Evolutionary conservation across 768 basidiomycete genomes (phyloP).

Genomic region (Favolaschia claudopus): DNA sequence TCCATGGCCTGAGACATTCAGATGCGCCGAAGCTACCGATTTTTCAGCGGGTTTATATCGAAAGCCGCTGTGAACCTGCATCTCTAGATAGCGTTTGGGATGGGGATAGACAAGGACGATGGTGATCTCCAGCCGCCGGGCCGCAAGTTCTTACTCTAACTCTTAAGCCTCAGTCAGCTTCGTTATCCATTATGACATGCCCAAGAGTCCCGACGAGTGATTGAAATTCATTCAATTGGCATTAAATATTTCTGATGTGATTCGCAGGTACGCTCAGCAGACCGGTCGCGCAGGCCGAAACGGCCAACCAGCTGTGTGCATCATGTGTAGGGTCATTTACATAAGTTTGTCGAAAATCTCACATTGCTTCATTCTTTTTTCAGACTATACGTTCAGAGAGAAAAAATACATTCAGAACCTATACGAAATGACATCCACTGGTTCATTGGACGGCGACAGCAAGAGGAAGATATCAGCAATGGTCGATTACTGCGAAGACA

Average conservation of each 20-base stretch:
- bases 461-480: background rate
- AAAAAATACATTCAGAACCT: no score
- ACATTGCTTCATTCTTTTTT: background rate
- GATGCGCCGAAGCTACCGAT: no score
- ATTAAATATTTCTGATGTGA: background rate
- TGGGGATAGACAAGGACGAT: constrained; percentile 73
- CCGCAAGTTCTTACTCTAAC: no score
- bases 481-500: background rate
- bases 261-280: constrained; percentile 11
- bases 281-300: constrained; percentile 11
- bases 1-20: no score
- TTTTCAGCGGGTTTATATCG: no score
- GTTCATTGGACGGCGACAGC: no score
- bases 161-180: constrained; percentile 6
- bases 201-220: constrained; percentile 1
- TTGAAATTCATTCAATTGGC: background rate
- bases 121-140: no score
- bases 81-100: constrained; percentile 73
- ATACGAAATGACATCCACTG: no score
- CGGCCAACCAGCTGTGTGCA: background rate
- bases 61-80: background rate
- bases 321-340: background rate
- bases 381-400: constrained; percentile 1
- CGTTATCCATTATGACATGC: background rate
- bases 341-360: background rate